These are phyloP conservation scores for Chlorella vulgaris DNA, from an alignment of 139 green algal species.

Conservation along the genomic window DNA sequence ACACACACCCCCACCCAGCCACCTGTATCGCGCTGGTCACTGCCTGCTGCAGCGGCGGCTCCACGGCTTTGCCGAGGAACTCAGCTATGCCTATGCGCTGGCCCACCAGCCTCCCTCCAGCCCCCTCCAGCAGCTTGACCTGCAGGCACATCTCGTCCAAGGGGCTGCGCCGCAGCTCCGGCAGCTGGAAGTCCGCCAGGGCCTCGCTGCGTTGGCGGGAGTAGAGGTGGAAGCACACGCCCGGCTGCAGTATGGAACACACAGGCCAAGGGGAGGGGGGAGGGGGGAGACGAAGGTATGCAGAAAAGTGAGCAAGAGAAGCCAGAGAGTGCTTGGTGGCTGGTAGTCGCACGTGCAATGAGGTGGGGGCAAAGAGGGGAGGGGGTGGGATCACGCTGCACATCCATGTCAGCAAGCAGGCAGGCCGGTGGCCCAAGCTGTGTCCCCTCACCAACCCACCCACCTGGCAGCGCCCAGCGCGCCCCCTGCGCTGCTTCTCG, in stretches of 20 bases:
- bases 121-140: conserved; percentile 65
- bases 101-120: no score
- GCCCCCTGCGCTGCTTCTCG: conserved; percentile 75
- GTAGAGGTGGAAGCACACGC: conserved; percentile 88
- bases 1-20: background rate
- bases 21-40: conserved; percentile 52
- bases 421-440: background rate
- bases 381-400: background rate
- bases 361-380: background rate
- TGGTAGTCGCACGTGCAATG: background rate
- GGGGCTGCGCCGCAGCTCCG: conserved; percentile 64
- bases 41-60: conserved; percentile 59
- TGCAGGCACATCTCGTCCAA: conserved; percentile 66
- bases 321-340: background rate
- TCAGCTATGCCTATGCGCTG: conserved; percentile 29
- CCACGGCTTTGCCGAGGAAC: conserved; percentile 68
- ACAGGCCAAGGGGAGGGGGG: background rate
- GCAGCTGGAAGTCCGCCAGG: conserved; percentile 61
- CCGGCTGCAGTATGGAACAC: conserved; percentile 44
- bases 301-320: background rate
- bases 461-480: conserved; percentile 75
- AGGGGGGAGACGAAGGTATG: background rate
- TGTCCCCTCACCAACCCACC: background rate
- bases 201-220: conserved; percentile 51
- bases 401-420: background rate